These are phyloP conservation scores for Leccinum obscurum DNA, from an alignment of 768 basidiomycete genomes.

Conservation along the genomic window DNA sequence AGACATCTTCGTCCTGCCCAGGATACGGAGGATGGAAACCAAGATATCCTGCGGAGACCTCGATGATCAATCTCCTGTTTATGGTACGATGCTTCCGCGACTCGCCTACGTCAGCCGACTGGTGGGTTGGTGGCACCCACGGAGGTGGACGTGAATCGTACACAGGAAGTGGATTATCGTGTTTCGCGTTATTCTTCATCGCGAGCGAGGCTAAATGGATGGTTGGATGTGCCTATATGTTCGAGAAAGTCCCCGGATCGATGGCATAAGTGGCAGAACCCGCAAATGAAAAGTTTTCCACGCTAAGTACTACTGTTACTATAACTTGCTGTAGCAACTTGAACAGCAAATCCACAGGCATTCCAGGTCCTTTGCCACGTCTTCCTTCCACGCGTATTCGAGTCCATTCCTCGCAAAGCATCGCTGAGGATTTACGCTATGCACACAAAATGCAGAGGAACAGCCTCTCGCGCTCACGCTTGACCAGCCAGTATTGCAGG, in stretches of 20 bases:
- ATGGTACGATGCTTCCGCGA: background rate
- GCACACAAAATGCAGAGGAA: too few species aligned
- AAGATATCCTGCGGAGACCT: constrained; percentile 54
- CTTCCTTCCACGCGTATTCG: too few species aligned
- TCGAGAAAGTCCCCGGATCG: background rate
- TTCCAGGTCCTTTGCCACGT: too few species aligned
- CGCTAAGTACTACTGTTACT: too few species aligned
- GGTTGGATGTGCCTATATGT: background rate
- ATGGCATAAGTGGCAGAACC: background rate
- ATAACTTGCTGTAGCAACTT: too few species aligned
- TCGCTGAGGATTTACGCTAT: too few species aligned
- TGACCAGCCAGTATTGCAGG: too few species aligned
- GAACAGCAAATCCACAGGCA: too few species aligned
- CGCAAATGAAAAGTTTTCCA: background rate
- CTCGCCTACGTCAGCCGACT: constrained; percentile 68
- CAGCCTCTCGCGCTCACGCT: too few species aligned
- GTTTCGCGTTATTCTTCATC: constrained; percentile 29
- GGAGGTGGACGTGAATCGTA: constrained; percentile 68
- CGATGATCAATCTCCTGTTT: background rate
- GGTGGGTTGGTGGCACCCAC: constrained; percentile 73
- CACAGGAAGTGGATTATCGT: constrained; percentile 41
- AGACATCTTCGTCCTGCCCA: constrained; percentile 71
- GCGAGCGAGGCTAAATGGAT: background rate
- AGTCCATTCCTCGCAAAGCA: too few species aligned
- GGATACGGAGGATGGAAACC: constrained; percentile 77